Conservation (phyloP, 495 filamentous ascomycete genomes). For the Penicillium verhagenii region DNA sequence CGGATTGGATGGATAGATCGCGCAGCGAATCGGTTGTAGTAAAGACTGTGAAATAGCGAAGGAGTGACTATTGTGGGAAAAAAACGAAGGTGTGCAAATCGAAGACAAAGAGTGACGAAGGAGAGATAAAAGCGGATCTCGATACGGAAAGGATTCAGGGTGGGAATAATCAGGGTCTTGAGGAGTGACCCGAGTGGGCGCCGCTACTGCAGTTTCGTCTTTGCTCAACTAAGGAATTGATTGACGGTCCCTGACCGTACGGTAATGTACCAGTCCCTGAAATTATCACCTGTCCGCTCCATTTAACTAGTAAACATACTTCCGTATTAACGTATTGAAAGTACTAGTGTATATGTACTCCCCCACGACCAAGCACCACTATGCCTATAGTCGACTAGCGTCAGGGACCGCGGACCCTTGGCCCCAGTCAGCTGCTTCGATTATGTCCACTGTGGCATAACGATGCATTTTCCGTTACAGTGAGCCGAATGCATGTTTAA, state of each 20-base stretch:
- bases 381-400: conserved; percentile 16
- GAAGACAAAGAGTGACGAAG: conserved; percentile 29
- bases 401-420: conserved; percentile 22
- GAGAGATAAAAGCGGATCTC: conserved; percentile 16
- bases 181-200: neutral
- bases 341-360: neutral
- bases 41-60: conserved; percentile 23
- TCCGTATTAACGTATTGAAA: neutral
- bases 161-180: conserved; percentile 10
- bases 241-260: conserved; percentile 1
- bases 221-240: neutral
- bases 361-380: conserved; percentile 7
- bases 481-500: neutral
- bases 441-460: no score
- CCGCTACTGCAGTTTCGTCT: neutral
- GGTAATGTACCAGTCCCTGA: neutral
- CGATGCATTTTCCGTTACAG: no score
- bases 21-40: conserved; percentile 24
- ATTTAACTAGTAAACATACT: neutral
- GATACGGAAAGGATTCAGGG: conserved; percentile 11
- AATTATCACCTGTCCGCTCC: neutral
- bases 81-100: conserved; percentile 21
- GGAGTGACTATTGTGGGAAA: conserved; percentile 22
- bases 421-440: neutral
- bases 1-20: conserved; percentile 19